Base-by-base conservation (phyloP, 208 protist genomes). In the Acanthamoeba royreba region DNA sequence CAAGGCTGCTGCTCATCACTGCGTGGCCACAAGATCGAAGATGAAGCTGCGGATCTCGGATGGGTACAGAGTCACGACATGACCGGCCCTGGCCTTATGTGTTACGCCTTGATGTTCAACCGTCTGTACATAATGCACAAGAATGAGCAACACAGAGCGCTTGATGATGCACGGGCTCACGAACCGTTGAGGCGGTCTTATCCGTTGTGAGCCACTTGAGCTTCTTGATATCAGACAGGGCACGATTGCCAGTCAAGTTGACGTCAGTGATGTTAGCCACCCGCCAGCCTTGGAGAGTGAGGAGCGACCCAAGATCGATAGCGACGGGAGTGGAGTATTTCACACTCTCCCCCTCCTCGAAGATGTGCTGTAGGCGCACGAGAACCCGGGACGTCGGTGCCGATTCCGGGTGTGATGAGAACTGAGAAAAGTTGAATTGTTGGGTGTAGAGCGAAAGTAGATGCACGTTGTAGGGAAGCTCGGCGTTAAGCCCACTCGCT, bases 381-480 rank as follows among this genome's bases (percentile, higher is more conserved):
- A 72, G 61, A n/a, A 72, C 61, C 2, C 61, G 61, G 9, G 61
- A 72, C 17, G 61, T 72, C 61, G 17, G 33, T 13, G 61, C 55
- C 7, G 61, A n/a, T 35, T n/a, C 33, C 61, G 61, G 61, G 31
- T 72, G 61, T 0, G 61, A n/a, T 35, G 61, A 72, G 61, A 72
- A 72, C 61, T 72, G 61, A 5, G 61, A 43, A 13, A 72, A 72
- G 72, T 83, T 83, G 40, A 45, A 52, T 17, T 52, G 28, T 43
- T 52, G 43, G n/a, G 72, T 83, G 42, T 83, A 52, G 72, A 83
- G 72, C 35, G 72, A 25, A 8, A 83, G 72, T 43, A 83, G 72
- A 43, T 83, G 72, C n/a, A 83, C 72, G 72, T 83, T 83, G 72
- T 47, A 45, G 15, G 72, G 72, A 35, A 83, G 35, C 72, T 83